Base-by-base conservation (phyloP, 306 rosid genomes). In the Vigna hirtella region DNA sequence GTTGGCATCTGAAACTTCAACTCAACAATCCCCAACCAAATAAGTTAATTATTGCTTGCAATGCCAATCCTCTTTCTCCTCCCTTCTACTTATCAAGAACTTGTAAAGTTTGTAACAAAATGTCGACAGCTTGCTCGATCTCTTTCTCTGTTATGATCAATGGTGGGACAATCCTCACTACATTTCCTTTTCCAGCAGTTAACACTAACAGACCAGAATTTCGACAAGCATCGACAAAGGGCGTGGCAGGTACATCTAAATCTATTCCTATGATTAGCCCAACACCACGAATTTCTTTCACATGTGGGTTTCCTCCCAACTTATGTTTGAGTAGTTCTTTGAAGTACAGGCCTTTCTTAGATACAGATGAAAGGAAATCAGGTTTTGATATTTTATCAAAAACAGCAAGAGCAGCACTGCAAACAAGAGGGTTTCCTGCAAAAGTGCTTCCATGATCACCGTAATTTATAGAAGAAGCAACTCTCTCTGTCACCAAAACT, bases 381-480 rank as follows among this genome's bases (percentile, higher is more conserved):
- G 93, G 79, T 28, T 87, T 81, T 45, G 93, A 92, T 74, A 95
- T 86, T 77, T 91, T 95, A 14, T 90, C 81, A 47, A 94, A 68
- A 56, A 92, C 97, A 3, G 97, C 87, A 18, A 88, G 82, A 53
- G 98, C 97, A 9, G 97, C 97, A 9, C 20, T 85, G 24, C 97
- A 92, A 70, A 95, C 80, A 0, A 94, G 90, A 52, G 93, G 97
- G 11, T 81, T 32, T 61, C 98, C 97, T 4, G 97, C 97, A 73
- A 92, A 94, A 55, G 98, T 90, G 79, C 97, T 94, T 79, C 98
- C 98, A 51, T 92, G 98, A 72, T 92, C 97, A 15, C 97, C 98
- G 17, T 86, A 88, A 22, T 86, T 86, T 63, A 90, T 86, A 11
- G 95, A 73, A 34, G 95, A 90, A 77, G 95, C 95, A 24, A 94